Evolutionary conservation across 352 stramenopile species (phyloP).

Genomic region (Pythium aquatile): DNA sequence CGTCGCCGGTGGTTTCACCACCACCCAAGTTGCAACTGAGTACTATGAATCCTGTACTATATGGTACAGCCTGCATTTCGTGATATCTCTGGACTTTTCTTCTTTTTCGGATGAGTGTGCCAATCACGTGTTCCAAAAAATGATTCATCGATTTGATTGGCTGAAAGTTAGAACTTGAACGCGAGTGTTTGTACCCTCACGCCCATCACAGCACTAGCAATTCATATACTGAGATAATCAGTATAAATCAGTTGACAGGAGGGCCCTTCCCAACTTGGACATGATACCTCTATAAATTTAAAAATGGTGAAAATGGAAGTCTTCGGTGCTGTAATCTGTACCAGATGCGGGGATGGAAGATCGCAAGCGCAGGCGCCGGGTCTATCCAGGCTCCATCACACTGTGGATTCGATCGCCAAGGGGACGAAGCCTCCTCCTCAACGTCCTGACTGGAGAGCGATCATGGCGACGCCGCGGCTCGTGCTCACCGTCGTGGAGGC

Average conservation of each 20-base stretch:
- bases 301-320: not conserved
- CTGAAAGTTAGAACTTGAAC: slow-evolving; percentile 4
- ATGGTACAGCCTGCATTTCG: not conserved
- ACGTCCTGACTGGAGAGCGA: not conserved
- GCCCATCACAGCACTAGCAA: not conserved
- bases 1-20: slow-evolving; percentile 9
- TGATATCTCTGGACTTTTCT: slow-evolving; percentile 7
- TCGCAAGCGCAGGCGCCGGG: slow-evolving; percentile 16
- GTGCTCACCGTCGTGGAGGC: slow-evolving; percentile 21
- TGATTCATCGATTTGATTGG: slow-evolving; percentile 17
- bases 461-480: slow-evolving; percentile 20
- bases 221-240: not conserved
- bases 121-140: slow-evolving; percentile 13
- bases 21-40: slow-evolving; percentile 1
- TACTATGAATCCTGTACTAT: slow-evolving; percentile 2
- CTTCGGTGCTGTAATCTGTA: not conserved
- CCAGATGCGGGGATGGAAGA: not conserved
- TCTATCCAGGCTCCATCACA: slow-evolving; percentile 1
- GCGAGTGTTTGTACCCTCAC: not conserved
- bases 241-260: not conserved
- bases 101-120: not conserved
- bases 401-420: slow-evolving; percentile 12
- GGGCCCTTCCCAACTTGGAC: not conserved
- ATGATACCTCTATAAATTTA: not conserved
- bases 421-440: not conserved